Percentiles rank a stretch among this genome's conserved stretches.
phyloP scores from a whole-genome alignment of 345 rosid species.

The Citropsis articulata region DNA sequence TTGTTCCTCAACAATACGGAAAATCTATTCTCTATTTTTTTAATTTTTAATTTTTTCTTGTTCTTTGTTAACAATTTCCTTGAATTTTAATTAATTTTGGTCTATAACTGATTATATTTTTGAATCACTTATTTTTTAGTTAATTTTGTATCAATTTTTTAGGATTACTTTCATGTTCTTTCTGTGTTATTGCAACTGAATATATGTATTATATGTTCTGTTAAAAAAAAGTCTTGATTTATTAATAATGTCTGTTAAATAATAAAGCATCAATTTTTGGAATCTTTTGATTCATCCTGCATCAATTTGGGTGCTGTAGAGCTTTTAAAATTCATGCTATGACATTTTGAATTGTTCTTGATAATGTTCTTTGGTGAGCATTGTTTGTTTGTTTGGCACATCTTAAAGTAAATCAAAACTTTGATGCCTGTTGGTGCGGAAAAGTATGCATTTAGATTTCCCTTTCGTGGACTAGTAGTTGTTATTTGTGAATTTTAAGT shows the following conservation, averaged over 20 bases:
- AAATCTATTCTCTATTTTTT: neutral
- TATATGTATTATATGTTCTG: neutral
- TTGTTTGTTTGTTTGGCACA: neutral
- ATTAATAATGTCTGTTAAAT: neutral
- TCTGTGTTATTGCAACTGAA: neutral
- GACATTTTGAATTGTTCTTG: neutral
- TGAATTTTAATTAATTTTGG: neutral
- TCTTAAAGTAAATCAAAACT: neutral
- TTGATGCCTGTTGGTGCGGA: neutral
- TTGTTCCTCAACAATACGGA: neutral
- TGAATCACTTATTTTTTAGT: neutral
- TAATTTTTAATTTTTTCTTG: neutral
- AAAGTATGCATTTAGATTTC: neutral
- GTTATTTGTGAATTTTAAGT: neutral
- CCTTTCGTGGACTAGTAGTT: neutral
- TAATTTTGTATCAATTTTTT: neutral
- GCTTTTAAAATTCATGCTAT: neutral
- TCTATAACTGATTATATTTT: neutral
- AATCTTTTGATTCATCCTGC: neutral
- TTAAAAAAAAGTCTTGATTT: neutral
- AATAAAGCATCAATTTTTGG: neutral
- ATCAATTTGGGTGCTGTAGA: neutral
- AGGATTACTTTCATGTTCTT: neutral
- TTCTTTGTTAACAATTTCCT: neutral
- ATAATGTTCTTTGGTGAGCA: neutral